Evolutionary conservation across 2,329 filamentous ascomycete species (phyloP).

Genomic region (Berkeleyomyces rouxiae): DNA sequence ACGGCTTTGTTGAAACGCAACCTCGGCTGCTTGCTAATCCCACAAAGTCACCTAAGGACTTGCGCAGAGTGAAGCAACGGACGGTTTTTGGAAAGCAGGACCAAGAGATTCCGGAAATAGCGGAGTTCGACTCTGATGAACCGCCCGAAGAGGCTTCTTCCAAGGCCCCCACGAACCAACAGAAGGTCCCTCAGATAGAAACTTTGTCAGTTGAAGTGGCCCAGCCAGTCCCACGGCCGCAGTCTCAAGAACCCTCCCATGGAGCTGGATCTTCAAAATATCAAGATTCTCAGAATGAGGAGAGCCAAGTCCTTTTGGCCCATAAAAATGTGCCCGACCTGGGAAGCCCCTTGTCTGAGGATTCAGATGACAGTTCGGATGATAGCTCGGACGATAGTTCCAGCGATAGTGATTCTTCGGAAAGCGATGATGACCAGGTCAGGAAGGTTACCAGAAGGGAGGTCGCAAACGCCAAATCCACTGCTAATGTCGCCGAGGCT

Average conservation of each 20-base stretch:
- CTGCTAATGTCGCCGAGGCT: not conserved
- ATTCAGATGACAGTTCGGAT: not conserved
- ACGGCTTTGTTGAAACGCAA: not conserved
- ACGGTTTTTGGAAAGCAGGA: not conserved
- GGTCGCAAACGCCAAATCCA: not conserved
- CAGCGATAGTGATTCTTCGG: constrained; percentile 5
- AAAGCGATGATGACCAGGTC: constrained; percentile 9
- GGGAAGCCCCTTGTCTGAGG: not conserved
- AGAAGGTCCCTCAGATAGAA: not conserved
- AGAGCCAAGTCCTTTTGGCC: not conserved
- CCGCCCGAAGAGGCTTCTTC: constrained; percentile 12
- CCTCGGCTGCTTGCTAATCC: not conserved
- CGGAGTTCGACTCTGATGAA: constrained; percentile 21
- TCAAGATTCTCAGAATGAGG: not conserved
- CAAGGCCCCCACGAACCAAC: not conserved
- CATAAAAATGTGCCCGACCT: not conserved
- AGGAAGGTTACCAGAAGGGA: not conserved
- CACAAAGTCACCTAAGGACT: not conserved
- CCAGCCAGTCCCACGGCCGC: not conserved
- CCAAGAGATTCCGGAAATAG: not conserved
- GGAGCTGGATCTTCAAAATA: not conserved
- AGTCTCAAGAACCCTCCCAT: not conserved
- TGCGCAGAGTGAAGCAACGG: not conserved
- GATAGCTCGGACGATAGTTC: not conserved
- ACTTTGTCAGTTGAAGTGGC: not conserved